phyloP scores from a whole-genome alignment of 176 grass and related monocot genomes.

The Raddia guianensis region DNA sequence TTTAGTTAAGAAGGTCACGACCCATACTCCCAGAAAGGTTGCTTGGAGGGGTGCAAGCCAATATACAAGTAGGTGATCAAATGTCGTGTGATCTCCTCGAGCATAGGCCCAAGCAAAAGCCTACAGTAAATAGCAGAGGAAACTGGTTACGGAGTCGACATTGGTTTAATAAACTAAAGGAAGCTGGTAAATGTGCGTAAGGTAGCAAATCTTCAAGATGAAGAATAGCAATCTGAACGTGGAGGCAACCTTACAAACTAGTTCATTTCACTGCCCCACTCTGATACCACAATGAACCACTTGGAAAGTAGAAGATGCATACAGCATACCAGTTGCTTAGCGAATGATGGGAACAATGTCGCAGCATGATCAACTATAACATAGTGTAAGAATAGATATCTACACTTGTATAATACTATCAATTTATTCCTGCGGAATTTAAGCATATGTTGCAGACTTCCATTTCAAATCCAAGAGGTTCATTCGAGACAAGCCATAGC shows the following conservation, averaged over 20 bases:
- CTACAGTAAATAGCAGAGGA: conserved; percentile 44
- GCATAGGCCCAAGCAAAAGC: conserved; percentile 98
- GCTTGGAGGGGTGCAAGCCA: conserved; percentile 94
- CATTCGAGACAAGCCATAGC: conserved; percentile 20
- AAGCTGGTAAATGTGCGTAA: not conserved
- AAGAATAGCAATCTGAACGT: conserved; percentile 1
- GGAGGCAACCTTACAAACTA: conserved; percentile 14
- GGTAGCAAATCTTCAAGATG: not conserved
- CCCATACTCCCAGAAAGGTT: conserved; percentile 77
- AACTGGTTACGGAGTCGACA: conserved; percentile 35
- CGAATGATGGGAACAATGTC: not conserved
- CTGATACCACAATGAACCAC: conserved; percentile 6
- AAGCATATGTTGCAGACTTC: not conserved
- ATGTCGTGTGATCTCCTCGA: conserved; percentile 75
- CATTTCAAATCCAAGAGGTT: conserved; percentile 33
- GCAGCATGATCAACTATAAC: conserved; percentile 11
- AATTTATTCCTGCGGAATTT: not conserved
- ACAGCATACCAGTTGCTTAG: not conserved
- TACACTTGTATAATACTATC: conserved; percentile 5
- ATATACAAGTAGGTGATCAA: conserved; percentile 90
- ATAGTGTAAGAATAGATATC: not conserved
- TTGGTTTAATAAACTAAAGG: not conserved
- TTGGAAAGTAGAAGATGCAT: conserved; percentile 20
- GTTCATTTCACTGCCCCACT: not conserved
- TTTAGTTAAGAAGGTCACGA: conserved; percentile 59